These are phyloP conservation scores for Diaporthe velutina DNA, from an alignment of 2,329 filamentous ascomycete genomes.

Conservation along the genomic window DNA sequence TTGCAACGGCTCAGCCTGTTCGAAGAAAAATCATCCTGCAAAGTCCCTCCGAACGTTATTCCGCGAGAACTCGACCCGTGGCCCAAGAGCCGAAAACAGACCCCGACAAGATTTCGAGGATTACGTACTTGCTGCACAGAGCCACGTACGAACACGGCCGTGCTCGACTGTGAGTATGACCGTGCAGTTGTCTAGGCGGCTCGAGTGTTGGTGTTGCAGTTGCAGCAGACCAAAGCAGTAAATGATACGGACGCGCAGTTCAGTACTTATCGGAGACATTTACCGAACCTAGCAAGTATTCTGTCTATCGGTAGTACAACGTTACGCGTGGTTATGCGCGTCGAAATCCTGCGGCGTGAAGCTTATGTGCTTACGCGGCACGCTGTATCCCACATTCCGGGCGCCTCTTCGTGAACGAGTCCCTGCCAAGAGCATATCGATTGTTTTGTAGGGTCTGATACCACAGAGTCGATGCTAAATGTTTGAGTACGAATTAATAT, in stretches of 20 bases:
- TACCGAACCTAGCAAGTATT: neutral
- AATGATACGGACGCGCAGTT: neutral
- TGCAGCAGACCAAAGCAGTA: neutral
- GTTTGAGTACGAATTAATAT: neutral
- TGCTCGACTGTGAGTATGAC: neutral
- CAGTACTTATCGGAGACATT: neutral
- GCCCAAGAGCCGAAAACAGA: neutral
- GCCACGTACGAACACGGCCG: neutral
- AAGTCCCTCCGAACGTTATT: neutral
- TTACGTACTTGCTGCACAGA: constrained; percentile 2
- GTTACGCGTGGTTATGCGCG: neutral
- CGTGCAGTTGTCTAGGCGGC: neutral
- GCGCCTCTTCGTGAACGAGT: neutral
- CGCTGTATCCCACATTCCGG: neutral
- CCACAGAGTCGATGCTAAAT: neutral
- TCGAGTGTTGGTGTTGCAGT: neutral
- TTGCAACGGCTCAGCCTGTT: neutral
- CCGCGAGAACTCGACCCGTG: neutral
- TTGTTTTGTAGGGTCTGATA: neutral
- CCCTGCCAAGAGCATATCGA: neutral
- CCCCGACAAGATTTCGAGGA: neutral
- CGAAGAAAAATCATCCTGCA: neutral
- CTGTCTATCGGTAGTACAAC: neutral
- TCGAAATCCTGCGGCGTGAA: neutral
- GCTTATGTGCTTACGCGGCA: neutral